These are phyloP conservation scores for Fusarium udum DNA, from an alignment of 2,329 filamentous ascomycete genomes.

Conservation along the genomic window DNA sequence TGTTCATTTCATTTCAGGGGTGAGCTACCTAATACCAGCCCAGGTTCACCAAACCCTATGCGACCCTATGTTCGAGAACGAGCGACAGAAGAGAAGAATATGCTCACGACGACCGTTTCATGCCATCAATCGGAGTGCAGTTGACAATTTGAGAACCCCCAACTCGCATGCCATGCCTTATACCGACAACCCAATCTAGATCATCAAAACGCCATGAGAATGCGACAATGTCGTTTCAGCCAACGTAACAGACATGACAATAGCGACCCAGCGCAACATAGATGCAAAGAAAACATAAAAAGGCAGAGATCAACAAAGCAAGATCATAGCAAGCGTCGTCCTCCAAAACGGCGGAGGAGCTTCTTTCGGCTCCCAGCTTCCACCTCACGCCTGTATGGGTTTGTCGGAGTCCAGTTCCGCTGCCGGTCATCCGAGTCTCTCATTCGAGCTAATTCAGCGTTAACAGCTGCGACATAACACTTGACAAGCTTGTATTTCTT, in stretches of 20 bases:
- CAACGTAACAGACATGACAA: conserved; percentile 30
- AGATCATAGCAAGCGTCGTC: conserved; percentile 41
- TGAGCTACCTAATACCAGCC: conserved; percentile 29
- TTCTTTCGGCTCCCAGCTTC: conserved; percentile 47
- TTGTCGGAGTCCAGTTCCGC: conserved; percentile 53
- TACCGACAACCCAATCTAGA: conserved; percentile 35
- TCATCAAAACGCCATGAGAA: conserved; percentile 42
- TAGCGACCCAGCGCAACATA: conserved; percentile 35
- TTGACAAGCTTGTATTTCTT: background rate
- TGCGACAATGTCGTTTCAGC: conserved; percentile 41
- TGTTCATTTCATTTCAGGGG: conserved; percentile 19
- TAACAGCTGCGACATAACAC: conserved; percentile 6
- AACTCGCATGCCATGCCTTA: conserved; percentile 17
- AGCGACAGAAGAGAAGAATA: conserved; percentile 33
- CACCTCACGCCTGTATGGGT: conserved; percentile 50
- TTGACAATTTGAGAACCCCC: conserved; percentile 22
- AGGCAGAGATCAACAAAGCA: background rate
- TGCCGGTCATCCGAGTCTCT: conserved; percentile 61
- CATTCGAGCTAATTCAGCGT: conserved; percentile 57
- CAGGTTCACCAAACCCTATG: conserved; percentile 16
- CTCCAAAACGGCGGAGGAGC: conserved; percentile 54
- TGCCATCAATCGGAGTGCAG: conserved; percentile 13
- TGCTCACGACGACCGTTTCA: conserved; percentile 8
- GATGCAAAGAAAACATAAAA: background rate
- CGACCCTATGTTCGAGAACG: conserved; percentile 20